Evolutionary conservation across 352 stramenopile genomes (phyloP), one percentile per base, ranked within the genome.

Genomic region (Pythium sukuiense): DNA sequence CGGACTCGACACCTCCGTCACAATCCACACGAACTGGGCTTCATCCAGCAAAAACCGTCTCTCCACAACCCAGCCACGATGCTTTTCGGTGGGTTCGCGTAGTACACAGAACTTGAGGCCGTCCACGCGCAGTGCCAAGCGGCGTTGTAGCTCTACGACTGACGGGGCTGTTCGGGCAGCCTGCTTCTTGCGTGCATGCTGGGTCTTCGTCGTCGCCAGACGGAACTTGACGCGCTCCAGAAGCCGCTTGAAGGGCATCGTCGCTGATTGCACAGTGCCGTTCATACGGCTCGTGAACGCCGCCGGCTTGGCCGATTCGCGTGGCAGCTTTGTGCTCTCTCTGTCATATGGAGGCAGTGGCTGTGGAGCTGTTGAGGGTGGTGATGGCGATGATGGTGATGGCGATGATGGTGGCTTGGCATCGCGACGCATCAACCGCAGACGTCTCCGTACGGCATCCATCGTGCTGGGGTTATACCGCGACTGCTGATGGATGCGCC

Each of bases 61-160:
- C 41, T 37, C 29, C 18, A 61, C 8, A 18, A 61, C 26, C 68
- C 64, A 35, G 33, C 63, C 63, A 20, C 55, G 52, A 9, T 46
- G 39, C 16, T 46, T 46, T 12, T 46, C 39, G 16, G 29, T 53
- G 24, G 71, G 74, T 27, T 73, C 72, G 20, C 60, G 73, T 59
- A 69, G 86, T 26, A 85, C 69, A 41, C 75, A 80, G 57, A 88
- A 87, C 43, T 85, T 85, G 49, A 89, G 69, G 5, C 65, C 53
- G 33, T 59, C 54, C 33, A 69, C 18, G 37, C 45, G 57, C 11
- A 46, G 39, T n/a, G 16, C 16, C 39, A 46, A 46, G 39, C 39
- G 39, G 11, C 16, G 39, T 46, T 46, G 39, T 3, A 46, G 39
- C 39, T 46, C 39, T 8, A 12, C 39, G 39, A 46, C 39, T 14